Conservation (phyloP, 305 asterid species). For the Solanum hybrid region DNA sequence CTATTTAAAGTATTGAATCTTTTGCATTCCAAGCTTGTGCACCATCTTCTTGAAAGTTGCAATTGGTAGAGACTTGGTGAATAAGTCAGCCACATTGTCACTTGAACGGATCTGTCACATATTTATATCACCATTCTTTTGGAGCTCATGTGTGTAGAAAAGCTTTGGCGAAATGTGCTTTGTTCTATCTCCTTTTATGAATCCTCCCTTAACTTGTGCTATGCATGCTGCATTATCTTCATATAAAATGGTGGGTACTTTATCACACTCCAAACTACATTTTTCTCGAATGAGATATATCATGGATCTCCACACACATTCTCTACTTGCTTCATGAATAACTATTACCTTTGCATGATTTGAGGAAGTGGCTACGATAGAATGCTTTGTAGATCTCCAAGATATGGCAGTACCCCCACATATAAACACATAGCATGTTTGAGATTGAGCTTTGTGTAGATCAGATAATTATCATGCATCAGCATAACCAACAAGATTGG, state of each 20-base stretch:
- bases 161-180: background rate
- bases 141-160: background rate
- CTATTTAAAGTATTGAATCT: background rate
- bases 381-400: background rate
- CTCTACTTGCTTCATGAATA: background rate
- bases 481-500: background rate
- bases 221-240: background rate
- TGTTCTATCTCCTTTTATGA: background rate
- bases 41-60: background rate
- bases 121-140: background rate
- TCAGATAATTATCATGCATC: background rate
- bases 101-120: background rate
- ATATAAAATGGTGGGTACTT: background rate
- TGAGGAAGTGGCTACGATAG: background rate
- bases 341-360: background rate
- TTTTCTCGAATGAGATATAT: background rate
- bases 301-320: background rate
- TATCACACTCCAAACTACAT: background rate
- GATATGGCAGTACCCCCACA: background rate
- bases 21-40: background rate
- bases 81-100: background rate
- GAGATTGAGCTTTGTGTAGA: background rate
- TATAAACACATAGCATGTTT: background rate
- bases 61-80: no score
- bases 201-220: background rate